Conservation (phyloP, 257 asterid species). For the Mitragyna speciosa region DNA sequence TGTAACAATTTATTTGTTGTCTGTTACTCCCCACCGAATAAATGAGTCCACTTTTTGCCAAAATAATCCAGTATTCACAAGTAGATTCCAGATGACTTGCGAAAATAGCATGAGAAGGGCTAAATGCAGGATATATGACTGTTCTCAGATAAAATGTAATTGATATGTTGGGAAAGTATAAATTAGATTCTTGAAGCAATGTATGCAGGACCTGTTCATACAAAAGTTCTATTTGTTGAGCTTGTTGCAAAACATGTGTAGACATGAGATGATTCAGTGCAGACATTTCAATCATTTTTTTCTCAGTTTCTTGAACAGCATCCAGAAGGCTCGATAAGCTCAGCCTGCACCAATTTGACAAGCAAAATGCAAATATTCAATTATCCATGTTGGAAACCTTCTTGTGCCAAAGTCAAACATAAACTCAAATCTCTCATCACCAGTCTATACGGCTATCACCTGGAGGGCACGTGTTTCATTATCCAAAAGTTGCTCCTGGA, state of each 20-base stretch:
- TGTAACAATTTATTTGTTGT: not conserved
- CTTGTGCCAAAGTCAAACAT: not conserved
- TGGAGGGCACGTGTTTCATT: conserved; percentile 91
- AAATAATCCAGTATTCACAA: not conserved
- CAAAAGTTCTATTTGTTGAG: conserved; percentile 84
- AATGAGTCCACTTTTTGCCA: not conserved
- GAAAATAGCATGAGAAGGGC: not conserved
- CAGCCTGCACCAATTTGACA: conserved; percentile 50
- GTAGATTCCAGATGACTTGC: not conserved
- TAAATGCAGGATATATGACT: not conserved
- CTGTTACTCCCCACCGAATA: not conserved
- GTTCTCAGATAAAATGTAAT: not conserved
- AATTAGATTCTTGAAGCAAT: not conserved
- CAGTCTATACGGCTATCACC: conserved; percentile 35
- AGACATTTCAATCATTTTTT: conserved; percentile 93
- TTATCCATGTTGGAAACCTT: not conserved
- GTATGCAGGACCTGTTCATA: conserved; percentile 67
- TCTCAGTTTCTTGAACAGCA: conserved; percentile 85
- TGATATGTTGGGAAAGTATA: not conserved
- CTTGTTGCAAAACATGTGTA: conserved; percentile 87
- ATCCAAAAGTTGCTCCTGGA: conserved; percentile 75
- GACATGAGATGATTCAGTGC: conserved; percentile 96
- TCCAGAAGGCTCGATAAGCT: conserved; percentile 79
- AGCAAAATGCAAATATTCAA: not conserved
- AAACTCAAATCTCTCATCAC: conserved; percentile 11